phyloP scores from a whole-genome alignment of 192 early-diverging fungal genomes.

The Coemansia sp. region DNA sequence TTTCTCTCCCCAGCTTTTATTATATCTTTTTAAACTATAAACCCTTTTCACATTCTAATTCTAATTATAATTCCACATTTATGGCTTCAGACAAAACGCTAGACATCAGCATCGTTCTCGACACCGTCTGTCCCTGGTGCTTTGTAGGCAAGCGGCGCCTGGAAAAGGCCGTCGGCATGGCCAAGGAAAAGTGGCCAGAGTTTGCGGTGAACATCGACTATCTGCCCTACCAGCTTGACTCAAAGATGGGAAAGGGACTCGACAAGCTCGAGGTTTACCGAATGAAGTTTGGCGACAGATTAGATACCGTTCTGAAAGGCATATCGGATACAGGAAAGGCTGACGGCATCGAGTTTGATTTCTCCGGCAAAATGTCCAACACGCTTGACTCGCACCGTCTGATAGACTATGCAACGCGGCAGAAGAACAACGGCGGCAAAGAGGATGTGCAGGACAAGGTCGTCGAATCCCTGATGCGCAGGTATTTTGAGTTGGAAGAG shows the following conservation, averaged over 20 bases:
- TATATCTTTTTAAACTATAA: not conserved
- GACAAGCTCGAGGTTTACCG: slow-evolving; percentile 59
- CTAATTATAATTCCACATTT: slow-evolving; percentile 6
- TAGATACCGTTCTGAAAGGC: slow-evolving; percentile 56
- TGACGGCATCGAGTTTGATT: slow-evolving; percentile 68
- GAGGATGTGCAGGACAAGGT: slow-evolving; percentile 56
- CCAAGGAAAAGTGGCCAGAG: slow-evolving; percentile 53
- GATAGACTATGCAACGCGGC: slow-evolving; percentile 56
- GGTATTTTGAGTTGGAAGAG: slow-evolving; percentile 74
- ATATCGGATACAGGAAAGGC: slow-evolving; percentile 59
- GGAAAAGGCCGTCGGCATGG: slow-evolving; percentile 58
- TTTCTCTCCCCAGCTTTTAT: not conserved
- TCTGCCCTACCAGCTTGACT: slow-evolving; percentile 73
- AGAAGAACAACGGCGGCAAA: slow-evolving; percentile 20
- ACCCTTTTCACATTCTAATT: not conserved
- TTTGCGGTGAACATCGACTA: slow-evolving; percentile 63
- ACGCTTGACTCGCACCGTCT: slow-evolving; percentile 69
- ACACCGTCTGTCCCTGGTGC: slow-evolving; percentile 79
- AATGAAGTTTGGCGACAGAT: slow-evolving; percentile 68
- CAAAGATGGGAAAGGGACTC: slow-evolving; percentile 51
- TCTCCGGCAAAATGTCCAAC: slow-evolving; percentile 66
- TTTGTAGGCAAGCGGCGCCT: slow-evolving; percentile 76
- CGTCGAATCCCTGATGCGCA: slow-evolving; percentile 62
- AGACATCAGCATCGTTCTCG: slow-evolving; percentile 64
- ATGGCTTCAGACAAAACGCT: slow-evolving; percentile 33